These are phyloP conservation scores for Diaporthe citriasiana DNA, from an alignment of 2,329 filamentous ascomycete genomes.

Conservation along the genomic window DNA sequence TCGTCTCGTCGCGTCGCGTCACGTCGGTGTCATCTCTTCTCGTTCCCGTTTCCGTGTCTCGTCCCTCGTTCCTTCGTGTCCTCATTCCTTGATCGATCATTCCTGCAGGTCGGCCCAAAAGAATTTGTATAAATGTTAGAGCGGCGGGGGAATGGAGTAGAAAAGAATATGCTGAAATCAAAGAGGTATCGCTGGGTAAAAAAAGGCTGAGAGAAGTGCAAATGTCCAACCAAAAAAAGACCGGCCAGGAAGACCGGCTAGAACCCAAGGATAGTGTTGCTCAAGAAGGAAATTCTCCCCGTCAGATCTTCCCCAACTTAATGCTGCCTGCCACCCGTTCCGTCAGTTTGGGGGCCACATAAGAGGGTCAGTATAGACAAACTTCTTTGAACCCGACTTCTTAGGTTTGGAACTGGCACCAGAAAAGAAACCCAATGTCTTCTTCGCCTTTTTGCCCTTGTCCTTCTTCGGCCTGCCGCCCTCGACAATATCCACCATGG, in stretches of 20 bases:
- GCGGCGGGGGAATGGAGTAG: not conserved
- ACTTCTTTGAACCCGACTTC: conserved; percentile 50
- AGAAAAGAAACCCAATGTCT: conserved; percentile 33
- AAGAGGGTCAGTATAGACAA: conserved; percentile 40
- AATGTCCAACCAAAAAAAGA: not conserved
- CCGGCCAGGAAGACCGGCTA: not conserved
- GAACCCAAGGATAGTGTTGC: conserved; percentile 18
- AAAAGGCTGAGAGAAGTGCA: conserved; percentile 5
- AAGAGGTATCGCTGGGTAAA: conserved; percentile 26
- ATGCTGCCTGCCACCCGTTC: conserved; percentile 9
- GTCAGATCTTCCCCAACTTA: not conserved
- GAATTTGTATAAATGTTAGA: conserved; percentile 13
- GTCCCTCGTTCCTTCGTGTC: not conserved
- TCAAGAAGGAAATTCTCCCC: conserved; percentile 23
- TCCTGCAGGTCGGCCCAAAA: not conserved
- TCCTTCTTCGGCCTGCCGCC: conserved; percentile 50
- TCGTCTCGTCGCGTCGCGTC: conserved; percentile 2
- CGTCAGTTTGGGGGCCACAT: conserved; percentile 6
- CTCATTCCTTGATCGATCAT: conserved; percentile 5
- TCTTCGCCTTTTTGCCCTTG: conserved; percentile 44
- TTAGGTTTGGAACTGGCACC: conserved; percentile 48
- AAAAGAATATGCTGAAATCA: conserved; percentile 14
- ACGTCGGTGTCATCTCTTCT: conserved; percentile 2
- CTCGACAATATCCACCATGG: conserved; percentile 46
- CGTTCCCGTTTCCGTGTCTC: conserved; percentile 7